Base-by-base conservation (phyloP, 352 stramenopile species). In the Phytopythium delawarense region DNA sequence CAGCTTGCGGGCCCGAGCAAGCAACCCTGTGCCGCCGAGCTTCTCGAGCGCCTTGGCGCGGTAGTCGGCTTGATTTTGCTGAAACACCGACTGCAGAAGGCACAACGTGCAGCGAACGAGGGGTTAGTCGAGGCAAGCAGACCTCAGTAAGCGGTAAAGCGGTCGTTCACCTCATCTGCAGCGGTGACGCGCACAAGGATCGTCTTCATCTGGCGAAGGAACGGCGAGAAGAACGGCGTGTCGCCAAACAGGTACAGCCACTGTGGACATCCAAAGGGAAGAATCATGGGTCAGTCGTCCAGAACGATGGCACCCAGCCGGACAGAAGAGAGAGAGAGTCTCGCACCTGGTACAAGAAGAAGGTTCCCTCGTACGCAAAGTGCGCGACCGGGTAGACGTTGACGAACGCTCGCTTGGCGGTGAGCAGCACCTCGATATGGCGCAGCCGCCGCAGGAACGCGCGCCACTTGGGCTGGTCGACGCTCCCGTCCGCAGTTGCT, bases 161-260 rank as follows among this genome's bases (percentile, higher is more conserved):
- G 11, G 1, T 12, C n/a, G 28, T 30, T 54, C 76, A 89, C 79
- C 65, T 91, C 81, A 46, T 96, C 84, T 4, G 86, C 75, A 4
- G 79, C 60, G 5, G 84, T 91, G 28, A 90, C 74, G 34, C 84
- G 81, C 39, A 92, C 83, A 28, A 96, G 75, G 34, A 87, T 67
- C 9, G 84, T 84, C 69, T 89, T 88, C 69, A 94, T 81, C 28
- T 68, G 71, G 0, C 74, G 81, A 16, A 94, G 63, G 49, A 94
- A 88, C 4, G 87, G 87, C 8, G 87, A 89, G 59, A 96, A 96
- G 52, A 89, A 92, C 5, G 77, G 80, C 5, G 87, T 93, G 46
- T 94, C 81, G 28, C 83, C 84, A 67, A 96, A 89, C 59, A 96
- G 59, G 71, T 96, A 96, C 28, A 94, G 61, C 87, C 83, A 92